Evolutionary conservation across 2,329 filamentous ascomycete species (phyloP), one percentile per base, ranked within the genome.

Genomic region (Aspergillus sp.): DNA sequence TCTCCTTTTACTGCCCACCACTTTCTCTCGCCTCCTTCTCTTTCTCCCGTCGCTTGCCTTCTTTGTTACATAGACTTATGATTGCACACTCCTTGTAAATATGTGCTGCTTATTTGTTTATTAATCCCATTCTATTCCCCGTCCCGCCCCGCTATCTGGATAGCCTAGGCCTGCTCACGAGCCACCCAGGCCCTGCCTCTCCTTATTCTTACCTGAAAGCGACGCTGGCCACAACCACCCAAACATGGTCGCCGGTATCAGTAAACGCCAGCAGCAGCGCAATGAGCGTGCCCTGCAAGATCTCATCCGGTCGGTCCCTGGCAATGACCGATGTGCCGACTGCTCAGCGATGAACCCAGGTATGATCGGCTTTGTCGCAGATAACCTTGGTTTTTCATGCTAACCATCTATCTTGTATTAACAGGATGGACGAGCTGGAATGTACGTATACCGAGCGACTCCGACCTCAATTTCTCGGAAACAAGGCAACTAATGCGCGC

Each of bases 361-460:
- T 96, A 79, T 68, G 41, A 42, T 44, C 39, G 55, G 45, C 53
- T 58, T 18, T 45, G 4, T 36, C 24, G 13, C 48, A 52, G 45
- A 15, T 22, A 0, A n/a, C n/a, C 4, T 3, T 41, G 26, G 36
- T 11, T 32, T 11, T 17, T 20, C 17, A 50, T 43, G 50, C 55
- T 60, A 51, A 61, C 44, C 20, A 41, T 1, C 12, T 56, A 7
- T 18, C n/a, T 18, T 47, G 32, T 52, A 43, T 63, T 53, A 54
- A 62, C 62, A 95, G 91, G 87, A 79, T 97, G 93, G 93, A 92
- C 93, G 75, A 96, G 91, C 80, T 97, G 93, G 93, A 97, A 89
- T 77, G 90, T 96, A 87, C 71, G 89, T 82, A 59, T 56, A 47
- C 17, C 20, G 26, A 32, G 47, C 51, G 39, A 36, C 49, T 24